A percentile compares a stretch with the other conserved stretches of the same genome.
phyloP scores from a whole-genome alignment of 768 basidiomycete species.

The Leccinum longicurvipes region DNA sequence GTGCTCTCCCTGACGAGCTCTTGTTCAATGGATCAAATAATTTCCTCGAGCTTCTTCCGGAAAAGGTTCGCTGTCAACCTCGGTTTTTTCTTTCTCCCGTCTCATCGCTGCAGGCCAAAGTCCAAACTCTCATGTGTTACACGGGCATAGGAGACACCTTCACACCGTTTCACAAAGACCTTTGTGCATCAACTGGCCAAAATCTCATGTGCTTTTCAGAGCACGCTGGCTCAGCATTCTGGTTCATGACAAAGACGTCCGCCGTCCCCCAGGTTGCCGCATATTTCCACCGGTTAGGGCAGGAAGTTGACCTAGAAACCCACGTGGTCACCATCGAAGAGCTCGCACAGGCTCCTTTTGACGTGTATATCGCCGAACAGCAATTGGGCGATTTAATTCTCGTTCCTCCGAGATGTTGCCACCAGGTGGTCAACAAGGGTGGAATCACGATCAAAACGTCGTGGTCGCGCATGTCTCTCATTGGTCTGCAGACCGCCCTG shows the following conservation, averaged over 20 bases:
- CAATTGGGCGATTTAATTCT: slow-evolving; percentile 74
- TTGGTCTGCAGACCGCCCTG: slow-evolving; percentile 56
- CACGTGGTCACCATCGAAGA: slow-evolving; percentile 63
- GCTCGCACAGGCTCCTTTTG: slow-evolving; percentile 62
- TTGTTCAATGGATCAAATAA: slow-evolving; percentile 55
- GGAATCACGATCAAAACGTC: slow-evolving; percentile 81
- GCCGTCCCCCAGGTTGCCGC: slow-evolving; percentile 50
- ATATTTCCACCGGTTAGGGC: slow-evolving; percentile 52
- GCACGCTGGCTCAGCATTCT: slow-evolving; percentile 67
- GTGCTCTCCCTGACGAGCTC: slow-evolving; percentile 50
- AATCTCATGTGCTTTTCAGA: slow-evolving; percentile 86
- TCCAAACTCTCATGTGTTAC: slow-evolving; percentile 86
- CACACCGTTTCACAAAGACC: slow-evolving; percentile 83
- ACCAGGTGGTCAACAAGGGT: slow-evolving; percentile 80
- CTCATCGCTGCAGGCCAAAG: slow-evolving; percentile 42
- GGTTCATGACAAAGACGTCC: slow-evolving; percentile 79
- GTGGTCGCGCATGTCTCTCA: slow-evolving; percentile 82
- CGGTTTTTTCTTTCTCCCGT: neutral
- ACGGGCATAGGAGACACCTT: slow-evolving; percentile 79
- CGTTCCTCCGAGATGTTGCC: slow-evolving; percentile 77
- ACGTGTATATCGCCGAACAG: slow-evolving; percentile 70
- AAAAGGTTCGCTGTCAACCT: slow-evolving; percentile 38
- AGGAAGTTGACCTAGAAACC: slow-evolving; percentile 65
- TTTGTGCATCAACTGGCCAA: slow-evolving; percentile 80
- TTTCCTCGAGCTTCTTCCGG: slow-evolving; percentile 53